Percentiles rank a stretch among this genome's conserved stretches.
phyloP scores from a whole-genome alignment of 2,329 filamentous ascomycete genomes.

The Trichophaea hybrida region DNA sequence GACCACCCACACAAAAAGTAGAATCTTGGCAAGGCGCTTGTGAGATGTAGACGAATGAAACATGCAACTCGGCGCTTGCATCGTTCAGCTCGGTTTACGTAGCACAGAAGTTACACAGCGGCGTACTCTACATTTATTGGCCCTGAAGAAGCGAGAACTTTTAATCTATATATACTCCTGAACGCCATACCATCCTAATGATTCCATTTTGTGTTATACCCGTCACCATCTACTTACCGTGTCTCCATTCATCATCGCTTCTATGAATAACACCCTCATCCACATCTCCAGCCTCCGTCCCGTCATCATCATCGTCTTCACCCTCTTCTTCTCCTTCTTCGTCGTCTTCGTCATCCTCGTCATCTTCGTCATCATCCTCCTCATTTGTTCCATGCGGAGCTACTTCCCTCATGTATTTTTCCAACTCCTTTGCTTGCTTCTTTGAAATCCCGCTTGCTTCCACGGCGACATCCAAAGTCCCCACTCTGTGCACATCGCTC shows the following conservation, averaged over 20 bases:
- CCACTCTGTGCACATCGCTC: constrained; percentile 60
- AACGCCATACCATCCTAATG: background rate
- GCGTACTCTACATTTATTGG: too few species aligned
- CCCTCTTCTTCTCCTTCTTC: constrained; percentile 11
- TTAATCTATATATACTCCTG: background rate
- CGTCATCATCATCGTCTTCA: constrained; percentile 2
- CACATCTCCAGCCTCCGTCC: background rate
- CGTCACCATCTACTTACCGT: background rate
- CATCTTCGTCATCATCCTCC: constrained; percentile 32
- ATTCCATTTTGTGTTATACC: background rate
- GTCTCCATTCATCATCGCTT: background rate
- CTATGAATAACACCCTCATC: background rate
- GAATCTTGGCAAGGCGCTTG: background rate
- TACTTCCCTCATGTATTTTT: constrained; percentile 69
- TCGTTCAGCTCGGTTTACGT: too few species aligned
- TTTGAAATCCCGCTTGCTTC: constrained; percentile 90
- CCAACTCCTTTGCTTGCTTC: constrained; percentile 91
- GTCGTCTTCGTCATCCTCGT: constrained; percentile 26
- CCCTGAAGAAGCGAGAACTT: constrained; percentile 66
- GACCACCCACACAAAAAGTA: background rate
- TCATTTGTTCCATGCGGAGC: constrained; percentile 34
- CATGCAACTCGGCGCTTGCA: too few species aligned
- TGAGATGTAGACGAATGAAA: too few species aligned
- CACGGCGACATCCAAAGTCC: constrained; percentile 69
- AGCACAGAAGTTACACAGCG: too few species aligned